phyloP scores from a whole-genome alignment of 192 early-diverging fungal genomes.

The Backusella morwellensis region DNA sequence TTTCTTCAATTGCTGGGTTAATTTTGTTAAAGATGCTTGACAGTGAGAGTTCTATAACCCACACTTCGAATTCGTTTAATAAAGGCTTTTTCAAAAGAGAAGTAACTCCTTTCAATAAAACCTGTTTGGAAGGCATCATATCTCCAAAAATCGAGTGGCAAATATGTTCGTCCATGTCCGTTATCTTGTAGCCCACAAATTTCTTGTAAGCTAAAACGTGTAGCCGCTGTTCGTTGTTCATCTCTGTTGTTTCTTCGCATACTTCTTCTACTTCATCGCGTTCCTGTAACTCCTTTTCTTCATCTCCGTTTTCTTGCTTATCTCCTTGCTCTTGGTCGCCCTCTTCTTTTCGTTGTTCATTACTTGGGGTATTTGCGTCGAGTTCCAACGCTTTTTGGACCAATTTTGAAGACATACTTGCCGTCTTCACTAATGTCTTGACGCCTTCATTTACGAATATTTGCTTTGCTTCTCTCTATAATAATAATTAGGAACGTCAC shows the following conservation, averaged over 20 bases:
- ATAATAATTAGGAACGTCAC: neutral
- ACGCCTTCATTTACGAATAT: neutral
- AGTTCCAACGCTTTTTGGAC: neutral
- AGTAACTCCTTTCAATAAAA: neutral
- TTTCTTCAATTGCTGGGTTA: neutral
- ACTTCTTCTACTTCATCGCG: neutral
- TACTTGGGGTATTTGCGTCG: neutral
- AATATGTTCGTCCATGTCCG: neutral
- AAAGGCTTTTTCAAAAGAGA: neutral
- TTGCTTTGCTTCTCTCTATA: neutral
- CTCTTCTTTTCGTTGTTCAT: neutral
- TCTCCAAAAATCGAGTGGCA: neutral
- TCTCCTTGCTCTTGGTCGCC: neutral
- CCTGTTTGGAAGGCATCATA: neutral
- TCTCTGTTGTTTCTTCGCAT: neutral
- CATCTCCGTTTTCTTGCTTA: neutral
- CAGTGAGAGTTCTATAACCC: neutral
- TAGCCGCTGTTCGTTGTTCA: neutral
- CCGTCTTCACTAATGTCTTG: neutral
- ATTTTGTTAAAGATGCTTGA: neutral
- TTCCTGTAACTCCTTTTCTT: neutral
- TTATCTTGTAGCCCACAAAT: neutral
- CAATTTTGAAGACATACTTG: neutral
- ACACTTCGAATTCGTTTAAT: neutral
- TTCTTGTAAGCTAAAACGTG: neutral